These are phyloP conservation scores for Crepidotus sp. DNA, from an alignment of 1,284 basidiomycete genomes.

Conservation along the genomic window DNA sequence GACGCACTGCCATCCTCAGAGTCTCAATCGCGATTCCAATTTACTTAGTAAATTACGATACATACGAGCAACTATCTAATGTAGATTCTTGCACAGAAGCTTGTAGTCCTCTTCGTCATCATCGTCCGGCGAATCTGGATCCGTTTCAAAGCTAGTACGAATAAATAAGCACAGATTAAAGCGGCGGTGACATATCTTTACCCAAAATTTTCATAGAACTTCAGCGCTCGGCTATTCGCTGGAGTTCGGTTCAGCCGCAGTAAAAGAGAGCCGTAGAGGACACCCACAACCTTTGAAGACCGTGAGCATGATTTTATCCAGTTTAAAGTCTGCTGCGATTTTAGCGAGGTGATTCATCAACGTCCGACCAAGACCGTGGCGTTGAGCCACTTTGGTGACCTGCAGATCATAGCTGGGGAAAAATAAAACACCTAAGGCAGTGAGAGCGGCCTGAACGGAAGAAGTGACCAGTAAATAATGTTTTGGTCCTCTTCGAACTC, in stretches of 20 bases:
- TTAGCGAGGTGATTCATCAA: constrained; percentile 41
- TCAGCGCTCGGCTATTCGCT: constrained; percentile 49
- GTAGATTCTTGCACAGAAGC: constrained; percentile 34
- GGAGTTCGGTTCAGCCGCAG: constrained; percentile 1
- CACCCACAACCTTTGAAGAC: constrained; percentile 48
- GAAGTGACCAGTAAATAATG: constrained; percentile 58
- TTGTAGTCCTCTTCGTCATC: constrained; percentile 42
- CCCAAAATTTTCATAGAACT: constrained; percentile 53
- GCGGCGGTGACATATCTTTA: constrained; percentile 21
- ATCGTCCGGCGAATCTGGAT: constrained; percentile 39
- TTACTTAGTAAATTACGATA: background rate
- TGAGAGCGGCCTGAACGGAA: background rate
- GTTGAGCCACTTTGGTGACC: constrained; percentile 33
- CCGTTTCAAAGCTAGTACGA: constrained; percentile 40
- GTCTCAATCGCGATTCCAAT: background rate
- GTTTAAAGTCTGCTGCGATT: constrained; percentile 43
- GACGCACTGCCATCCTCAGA: background rate
- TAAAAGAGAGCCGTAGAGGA: background rate
- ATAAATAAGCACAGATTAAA: background rate
- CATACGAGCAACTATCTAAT: background rate
- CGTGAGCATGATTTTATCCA: constrained; percentile 67
- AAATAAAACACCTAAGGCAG: constrained; percentile 1
- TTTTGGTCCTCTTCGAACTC: constrained; percentile 52
- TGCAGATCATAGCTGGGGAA: constrained; percentile 66
- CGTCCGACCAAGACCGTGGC: constrained; percentile 48